Percentiles rank a stretch among this genome's conserved stretches.
phyloP scores from a whole-genome alignment of 192 early-diverging fungal species.

The Tieghemiomyces parasiticus region DNA sequence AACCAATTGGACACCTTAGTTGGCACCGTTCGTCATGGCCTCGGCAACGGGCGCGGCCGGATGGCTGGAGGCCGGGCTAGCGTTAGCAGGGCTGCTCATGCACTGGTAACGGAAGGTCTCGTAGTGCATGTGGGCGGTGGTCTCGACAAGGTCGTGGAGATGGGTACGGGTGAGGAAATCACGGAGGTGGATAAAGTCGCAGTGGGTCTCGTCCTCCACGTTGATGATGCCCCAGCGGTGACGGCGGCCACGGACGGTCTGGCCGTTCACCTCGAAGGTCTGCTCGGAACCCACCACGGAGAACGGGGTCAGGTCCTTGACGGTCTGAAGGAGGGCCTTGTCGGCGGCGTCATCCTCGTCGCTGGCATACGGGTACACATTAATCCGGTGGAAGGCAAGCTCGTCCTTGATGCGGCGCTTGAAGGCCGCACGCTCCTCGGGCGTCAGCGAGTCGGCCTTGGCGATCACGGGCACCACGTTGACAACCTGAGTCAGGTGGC shows the following conservation, averaged over 20 bases:
- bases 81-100: neutral
- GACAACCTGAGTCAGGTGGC: constrained; percentile 65
- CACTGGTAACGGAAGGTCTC: constrained; percentile 70
- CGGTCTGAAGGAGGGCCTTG: constrained; percentile 48
- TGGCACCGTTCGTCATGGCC: neutral
- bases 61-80: no score
- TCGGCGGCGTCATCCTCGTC: constrained; percentile 79
- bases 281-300: constrained; percentile 89
- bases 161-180: constrained; percentile 89
- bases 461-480: constrained; percentile 86
- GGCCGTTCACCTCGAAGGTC: constrained; percentile 71
- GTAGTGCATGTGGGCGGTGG: constrained; percentile 87
- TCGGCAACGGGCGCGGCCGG: no score
- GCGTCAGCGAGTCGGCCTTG: constrained; percentile 76
- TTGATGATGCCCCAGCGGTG: constrained; percentile 87
- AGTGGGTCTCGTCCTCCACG: constrained; percentile 87
- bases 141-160: constrained; percentile 90
- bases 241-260: constrained; percentile 72
- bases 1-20: no score
- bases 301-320: constrained; percentile 83
- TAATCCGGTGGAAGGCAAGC: constrained; percentile 86
- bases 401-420: constrained; percentile 75
- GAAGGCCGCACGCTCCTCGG: constrained; percentile 69
- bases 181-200: constrained; percentile 89
- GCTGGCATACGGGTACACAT: constrained; percentile 73